Percentiles rank a stretch among this genome's conserved stretches.
Conservation (phyloP, 139 green algal genomes). For the Klebsormidium nitens region DNA sequence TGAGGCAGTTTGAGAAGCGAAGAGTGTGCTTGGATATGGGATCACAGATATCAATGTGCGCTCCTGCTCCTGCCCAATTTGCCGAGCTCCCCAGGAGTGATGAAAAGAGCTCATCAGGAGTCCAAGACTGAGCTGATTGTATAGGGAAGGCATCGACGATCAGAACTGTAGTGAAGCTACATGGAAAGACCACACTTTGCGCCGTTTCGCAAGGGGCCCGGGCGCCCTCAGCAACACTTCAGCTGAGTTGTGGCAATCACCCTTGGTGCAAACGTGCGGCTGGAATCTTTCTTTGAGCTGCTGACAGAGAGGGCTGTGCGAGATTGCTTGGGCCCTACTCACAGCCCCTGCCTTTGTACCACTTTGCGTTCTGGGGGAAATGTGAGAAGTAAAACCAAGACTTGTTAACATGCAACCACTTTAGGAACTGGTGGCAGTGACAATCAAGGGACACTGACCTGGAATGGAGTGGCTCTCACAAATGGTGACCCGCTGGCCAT, state of each 20-base stretch:
- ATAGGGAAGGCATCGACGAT: not conserved
- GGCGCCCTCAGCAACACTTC: too few species aligned
- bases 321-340: not conserved
- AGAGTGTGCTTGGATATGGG: too few species aligned
- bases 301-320: not conserved
- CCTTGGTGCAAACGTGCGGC: too few species aligned
- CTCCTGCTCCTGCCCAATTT: not conserved
- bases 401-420: not conserved
- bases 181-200: too few species aligned
- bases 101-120: not conserved
- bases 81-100: not conserved
- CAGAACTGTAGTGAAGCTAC: not conserved
- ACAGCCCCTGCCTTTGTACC: not conserved
- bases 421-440: not conserved
- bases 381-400: not conserved
- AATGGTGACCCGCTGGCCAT: slow-evolving; percentile 49
- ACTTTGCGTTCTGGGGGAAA: not conserved
- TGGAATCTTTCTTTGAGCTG: not conserved
- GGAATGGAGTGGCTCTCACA: slow-evolving; percentile 28
- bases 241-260: too few species aligned
- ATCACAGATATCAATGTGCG: not conserved
- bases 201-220: too few species aligned
- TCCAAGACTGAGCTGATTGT: not conserved
- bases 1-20: slow-evolving; percentile 68
- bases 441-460: not conserved